Conservation (phyloP, 352 stramenopile genomes). For the Phytophthora cryptogea region DNA sequence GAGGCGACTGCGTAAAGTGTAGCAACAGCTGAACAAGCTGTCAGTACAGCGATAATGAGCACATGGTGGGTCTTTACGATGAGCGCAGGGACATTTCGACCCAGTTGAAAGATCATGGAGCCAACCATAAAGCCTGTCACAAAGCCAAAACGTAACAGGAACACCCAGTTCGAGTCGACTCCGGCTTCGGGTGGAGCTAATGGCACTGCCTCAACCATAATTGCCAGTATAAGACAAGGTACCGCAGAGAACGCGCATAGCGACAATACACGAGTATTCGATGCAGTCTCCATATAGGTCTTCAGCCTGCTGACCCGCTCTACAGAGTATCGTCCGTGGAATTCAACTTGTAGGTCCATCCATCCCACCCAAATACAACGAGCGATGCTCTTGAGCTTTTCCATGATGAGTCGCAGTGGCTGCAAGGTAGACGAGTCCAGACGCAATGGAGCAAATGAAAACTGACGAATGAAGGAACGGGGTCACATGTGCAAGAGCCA, state of each 20-base stretch:
- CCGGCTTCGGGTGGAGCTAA: constrained; percentile 17
- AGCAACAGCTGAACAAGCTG: constrained; percentile 1
- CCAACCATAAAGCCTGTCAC: constrained; percentile 14
- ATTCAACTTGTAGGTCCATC: not conserved
- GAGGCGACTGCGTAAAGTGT: constrained; percentile 7
- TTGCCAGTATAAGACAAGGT: constrained; percentile 9
- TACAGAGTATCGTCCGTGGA: not conserved
- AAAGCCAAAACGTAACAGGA: constrained; percentile 17
- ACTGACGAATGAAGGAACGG: too few species aligned
- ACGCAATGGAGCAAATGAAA: too few species aligned
- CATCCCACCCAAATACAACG: not conserved
- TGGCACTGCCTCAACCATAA: constrained; percentile 20
- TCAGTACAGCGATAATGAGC: constrained; percentile 12
- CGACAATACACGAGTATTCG: not conserved
- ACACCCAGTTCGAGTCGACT: constrained; percentile 18
- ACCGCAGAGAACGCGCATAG: constrained; percentile 16
- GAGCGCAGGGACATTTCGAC: constrained; percentile 12
- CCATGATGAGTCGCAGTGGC: too few species aligned
- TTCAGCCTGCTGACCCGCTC: not conserved
- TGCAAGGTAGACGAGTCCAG: too few species aligned
- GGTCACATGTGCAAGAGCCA: too few species aligned
- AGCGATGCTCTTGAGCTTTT: not conserved
- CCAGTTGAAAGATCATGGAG: constrained; percentile 22
- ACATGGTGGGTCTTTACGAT: constrained; percentile 14
- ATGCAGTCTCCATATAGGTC: not conserved